A percentile compares a stretch with the other conserved stretches of the same genome.
These are phyloP conservation scores for Candida maltosa DNA, from an alignment of 805 yeast genomes.

Conservation along the genomic window DNA sequence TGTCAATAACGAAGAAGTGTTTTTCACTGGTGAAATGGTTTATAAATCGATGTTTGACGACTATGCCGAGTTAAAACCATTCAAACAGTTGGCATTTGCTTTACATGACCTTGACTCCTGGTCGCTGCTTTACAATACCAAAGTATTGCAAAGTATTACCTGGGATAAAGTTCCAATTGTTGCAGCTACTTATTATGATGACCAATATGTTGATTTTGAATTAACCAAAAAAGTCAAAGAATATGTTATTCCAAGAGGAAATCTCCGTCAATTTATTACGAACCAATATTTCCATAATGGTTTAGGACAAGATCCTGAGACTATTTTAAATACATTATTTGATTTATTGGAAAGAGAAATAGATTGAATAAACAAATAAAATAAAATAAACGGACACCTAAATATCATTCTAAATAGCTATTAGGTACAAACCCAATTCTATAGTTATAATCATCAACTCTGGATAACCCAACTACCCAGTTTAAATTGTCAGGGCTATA, in stretches of 20 bases:
- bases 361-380: constrained; percentile 20
- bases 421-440: constrained; percentile 39
- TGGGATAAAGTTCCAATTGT: constrained; percentile 41
- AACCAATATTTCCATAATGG: constrained; percentile 54
- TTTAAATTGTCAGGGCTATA: constrained; percentile 16
- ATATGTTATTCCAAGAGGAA: constrained; percentile 25
- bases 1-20: constrained; percentile 22
- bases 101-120: constrained; percentile 32
- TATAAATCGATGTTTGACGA: constrained; percentile 50
- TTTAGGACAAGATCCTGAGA: constrained; percentile 36
- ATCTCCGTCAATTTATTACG: constrained; percentile 40
- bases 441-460: constrained; percentile 7
- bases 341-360: constrained; percentile 36
- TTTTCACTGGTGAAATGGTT: constrained; percentile 57
- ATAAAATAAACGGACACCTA: too few species aligned
- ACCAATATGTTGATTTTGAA: constrained; percentile 51
- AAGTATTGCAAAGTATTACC: constrained; percentile 24
- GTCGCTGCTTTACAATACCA: constrained; percentile 34
- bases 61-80: constrained; percentile 36
- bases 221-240: constrained; percentile 34
- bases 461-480: constrained; percentile 33
- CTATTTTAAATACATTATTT: constrained; percentile 39
- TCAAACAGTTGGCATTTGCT: constrained; percentile 39
- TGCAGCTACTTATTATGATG: constrained; percentile 47
- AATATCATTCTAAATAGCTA: constrained; percentile 15